Evolutionary conservation across 306 rosid genomes (phyloP), one percentile per base, ranked within the genome.

Genomic region (Prinsepia uniflora): DNA sequence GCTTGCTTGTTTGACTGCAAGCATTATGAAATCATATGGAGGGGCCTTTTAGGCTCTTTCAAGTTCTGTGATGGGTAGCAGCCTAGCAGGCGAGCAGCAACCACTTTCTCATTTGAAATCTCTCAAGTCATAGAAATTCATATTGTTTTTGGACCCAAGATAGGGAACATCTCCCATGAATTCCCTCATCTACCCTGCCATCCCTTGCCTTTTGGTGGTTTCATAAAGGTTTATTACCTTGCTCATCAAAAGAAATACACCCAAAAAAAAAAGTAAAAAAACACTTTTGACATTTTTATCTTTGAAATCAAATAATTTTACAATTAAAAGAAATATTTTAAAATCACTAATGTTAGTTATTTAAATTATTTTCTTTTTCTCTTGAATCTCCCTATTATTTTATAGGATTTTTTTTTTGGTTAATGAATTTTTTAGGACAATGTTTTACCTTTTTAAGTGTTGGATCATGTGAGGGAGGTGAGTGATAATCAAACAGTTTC

Each of bases 1-100:
- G n/a, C 89, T 66, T 70, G 79, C 75, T 79, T 82, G 83, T 86
- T 86, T 88, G 87, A 88, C 86, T 73, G 85, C 89, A 82, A 85
- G 87, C 95, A 89, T 81, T 76, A 74, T 75, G 74, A 39, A 70
- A 67, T 67, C 76, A 67, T 55, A 47, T 40, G 71, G 63, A 73
- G 64, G 65, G 63, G 42, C 39, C 4, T 50, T 15, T 15, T 4
- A 50, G 68, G 47, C 68, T 79, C 74, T 42, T 56, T 62, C 53
- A 45, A 79, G 59, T 71, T 88, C 79, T 78, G 63, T 53, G 79
- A 70, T 86, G 77, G 81, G 71, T n/a, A n/a, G n/a, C n/a, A n/a
- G n/a, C n/a, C n/a, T 55, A 55, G 60, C 55, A 15, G 12, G 12
- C 24, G 71, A 12, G 2, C 4, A 13, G 6, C 5, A 42, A 74